A percentile compares a stretch with the other conserved stretches of the same genome.
These are phyloP conservation scores for Trichoderma pleuroti DNA, from an alignment of 2,329 filamentous ascomycete genomes.

Conservation along the genomic window DNA sequence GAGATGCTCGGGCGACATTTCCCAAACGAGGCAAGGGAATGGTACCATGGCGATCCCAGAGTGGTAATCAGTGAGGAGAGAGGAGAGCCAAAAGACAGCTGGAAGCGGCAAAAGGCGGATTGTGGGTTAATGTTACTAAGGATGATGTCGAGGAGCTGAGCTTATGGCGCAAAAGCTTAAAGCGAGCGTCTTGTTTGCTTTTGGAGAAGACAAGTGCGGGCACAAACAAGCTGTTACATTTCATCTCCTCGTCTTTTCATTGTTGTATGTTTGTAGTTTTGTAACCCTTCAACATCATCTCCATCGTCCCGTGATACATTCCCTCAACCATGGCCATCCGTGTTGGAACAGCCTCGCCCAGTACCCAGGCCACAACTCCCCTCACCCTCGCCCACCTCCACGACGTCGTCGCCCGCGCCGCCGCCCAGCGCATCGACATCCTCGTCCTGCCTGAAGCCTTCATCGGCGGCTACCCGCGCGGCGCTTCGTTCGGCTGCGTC, in stretches of 20 bases:
- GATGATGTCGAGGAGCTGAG: slow-evolving; percentile 1
- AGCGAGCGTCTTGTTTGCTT: neutral
- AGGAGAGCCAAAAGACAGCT: neutral
- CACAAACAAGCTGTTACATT: neutral
- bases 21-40: neutral
- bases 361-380: slow-evolving; percentile 45
- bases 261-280: neutral
- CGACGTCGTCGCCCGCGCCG: slow-evolving; percentile 60
- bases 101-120: neutral
- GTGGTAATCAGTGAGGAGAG: neutral
- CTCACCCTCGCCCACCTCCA: slow-evolving; percentile 66
- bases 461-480: slow-evolving; percentile 86
- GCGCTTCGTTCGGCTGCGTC: slow-evolving; percentile 69
- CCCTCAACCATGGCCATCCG: slow-evolving; percentile 38
- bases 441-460: slow-evolving; percentile 91
- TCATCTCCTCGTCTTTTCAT: neutral
- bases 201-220: neutral
- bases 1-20: neutral
- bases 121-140: neutral
- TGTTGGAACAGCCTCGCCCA: slow-evolving; percentile 55
- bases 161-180: slow-evolving; percentile 13
- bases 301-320: neutral
- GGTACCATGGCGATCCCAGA: neutral
- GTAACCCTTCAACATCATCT: neutral
- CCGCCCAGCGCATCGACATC: slow-evolving; percentile 55